Evolutionary conservation across 306 rosid species (phyloP), one percentile per base, ranked within the genome.

Genomic region (Prinsepia uniflora): DNA sequence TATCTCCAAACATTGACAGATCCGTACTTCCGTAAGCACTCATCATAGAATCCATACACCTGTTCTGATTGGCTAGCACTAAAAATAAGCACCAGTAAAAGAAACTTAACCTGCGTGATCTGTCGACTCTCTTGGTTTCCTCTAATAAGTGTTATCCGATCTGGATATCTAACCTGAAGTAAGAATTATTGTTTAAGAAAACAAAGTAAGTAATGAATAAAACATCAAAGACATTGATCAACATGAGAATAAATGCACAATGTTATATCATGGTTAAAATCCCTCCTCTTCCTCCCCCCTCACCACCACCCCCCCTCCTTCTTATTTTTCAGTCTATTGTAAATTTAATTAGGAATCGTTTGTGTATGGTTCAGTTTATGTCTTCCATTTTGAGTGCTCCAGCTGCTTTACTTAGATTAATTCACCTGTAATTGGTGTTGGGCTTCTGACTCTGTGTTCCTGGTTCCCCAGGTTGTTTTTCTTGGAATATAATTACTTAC

Each of bases 41-140:
- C 99, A 24, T 95, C 99, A 58, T 95, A 95, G 86, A 95, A 95
- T 84, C 99, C 99, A 79, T 95, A 95, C 72, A 95, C 99, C 99
- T 95, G 96, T 43, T 73, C 57, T 18, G 59, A 63, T 66, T 41
- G 74, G 80, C 2, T 75, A 69, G 68, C 53, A 73, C 39, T 46
- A 54, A 19, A 59, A 44, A 66, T 2, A 56, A 49, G 71, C 57
- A 12, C 75, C 48, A 47, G 65, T 57, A 41, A n/a, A 47, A 76
- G 70, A 74, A 55, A 55, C 73, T 73, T 73, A 83, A 95, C 99
- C 99, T 95, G 99, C 36, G 99, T 95, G 82, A 95, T 95, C 72
- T 91, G 99, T 56, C 99, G 99, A 81, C 99, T 95, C 82, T 95
- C 99, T 60, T 95, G 97, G 79, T 95, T 95, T 77, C 97, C 99